These are phyloP conservation scores for Penicillium atrosanguineum DNA, from an alignment of 495 filamentous ascomycete species.

Conservation along the genomic window DNA sequence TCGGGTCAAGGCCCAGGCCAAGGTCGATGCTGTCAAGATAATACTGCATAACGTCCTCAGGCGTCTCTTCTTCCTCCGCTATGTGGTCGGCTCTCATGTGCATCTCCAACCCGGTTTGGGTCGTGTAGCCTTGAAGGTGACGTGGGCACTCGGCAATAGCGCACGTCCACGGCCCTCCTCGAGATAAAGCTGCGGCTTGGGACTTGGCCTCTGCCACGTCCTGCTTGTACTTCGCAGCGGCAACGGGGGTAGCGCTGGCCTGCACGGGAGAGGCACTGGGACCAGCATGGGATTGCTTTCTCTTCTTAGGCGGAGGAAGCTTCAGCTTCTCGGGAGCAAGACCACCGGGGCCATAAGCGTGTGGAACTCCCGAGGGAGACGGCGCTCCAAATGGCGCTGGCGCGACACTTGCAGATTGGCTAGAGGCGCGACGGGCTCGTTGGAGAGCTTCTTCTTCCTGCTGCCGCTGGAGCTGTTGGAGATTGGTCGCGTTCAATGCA, in stretches of 20 bases:
- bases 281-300: constrained; percentile 46
- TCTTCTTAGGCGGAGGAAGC: constrained; percentile 61
- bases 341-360: constrained; percentile 44
- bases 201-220: constrained; percentile 34
- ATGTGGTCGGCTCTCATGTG: constrained; percentile 49
- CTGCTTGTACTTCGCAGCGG: constrained; percentile 36
- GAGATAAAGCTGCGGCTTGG: constrained; percentile 25
- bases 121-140: constrained; percentile 44
- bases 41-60: constrained; percentile 48
- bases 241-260: constrained; percentile 20
- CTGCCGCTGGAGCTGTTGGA: constrained; percentile 55
- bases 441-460: constrained; percentile 43
- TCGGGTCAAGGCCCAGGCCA: constrained; percentile 34
- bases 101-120: constrained; percentile 44
- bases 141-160: constrained; percentile 42
- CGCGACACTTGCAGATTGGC: constrained; percentile 57
- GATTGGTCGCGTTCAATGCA: constrained; percentile 62
- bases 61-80: constrained; percentile 37
- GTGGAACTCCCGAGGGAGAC: constrained; percentile 70
- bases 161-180: constrained; percentile 39
- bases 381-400: constrained; percentile 67
- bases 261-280: constrained; percentile 32
- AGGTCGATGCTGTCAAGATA: constrained; percentile 44
- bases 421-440: constrained; percentile 49
- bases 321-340: constrained; percentile 56